Percentiles rank a stretch among this genome's conserved stretches.
Conservation (phyloP, 768 basidiomycete genomes). For the Podaxis carcinomalis region DNA sequence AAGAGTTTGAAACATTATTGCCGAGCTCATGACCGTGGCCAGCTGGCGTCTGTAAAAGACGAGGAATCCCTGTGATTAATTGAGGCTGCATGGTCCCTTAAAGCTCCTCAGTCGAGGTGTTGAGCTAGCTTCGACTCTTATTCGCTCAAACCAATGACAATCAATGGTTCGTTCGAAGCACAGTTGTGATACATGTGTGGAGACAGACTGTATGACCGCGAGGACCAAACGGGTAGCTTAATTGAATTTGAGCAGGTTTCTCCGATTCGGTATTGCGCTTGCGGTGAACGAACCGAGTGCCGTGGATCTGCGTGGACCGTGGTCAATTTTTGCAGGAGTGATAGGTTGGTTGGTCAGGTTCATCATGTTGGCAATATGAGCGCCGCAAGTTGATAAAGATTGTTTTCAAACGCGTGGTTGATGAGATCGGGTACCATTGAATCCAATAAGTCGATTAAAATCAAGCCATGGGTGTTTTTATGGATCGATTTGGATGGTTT, state of each 20-base stretch:
- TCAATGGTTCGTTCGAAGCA: background rate
- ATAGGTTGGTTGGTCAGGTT: background rate
- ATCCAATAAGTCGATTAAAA: no score
- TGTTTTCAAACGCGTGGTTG: background rate
- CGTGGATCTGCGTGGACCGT: background rate
- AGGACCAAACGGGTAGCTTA: background rate
- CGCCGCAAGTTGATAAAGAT: background rate
- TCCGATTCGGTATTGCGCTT: slow-evolving; percentile 3
- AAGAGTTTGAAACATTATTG: background rate
- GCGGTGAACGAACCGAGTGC: background rate
- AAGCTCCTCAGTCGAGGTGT: background rate
- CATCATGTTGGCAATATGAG: background rate
- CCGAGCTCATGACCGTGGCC: background rate
- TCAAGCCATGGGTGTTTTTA: no score
- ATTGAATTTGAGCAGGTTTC: background rate
- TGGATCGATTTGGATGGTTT: no score
- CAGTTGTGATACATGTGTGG: background rate
- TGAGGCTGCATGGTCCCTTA: background rate
- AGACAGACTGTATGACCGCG: background rate
- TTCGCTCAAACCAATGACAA: background rate
- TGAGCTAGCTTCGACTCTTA: background rate
- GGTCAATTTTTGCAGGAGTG: background rate
- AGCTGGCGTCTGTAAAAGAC: background rate
- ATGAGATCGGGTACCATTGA: background rate
- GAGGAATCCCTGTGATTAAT: background rate